Evolutionary conservation across 805 yeast genomes (phyloP).

Genomic region (Clavispora santaluciae): DNA sequence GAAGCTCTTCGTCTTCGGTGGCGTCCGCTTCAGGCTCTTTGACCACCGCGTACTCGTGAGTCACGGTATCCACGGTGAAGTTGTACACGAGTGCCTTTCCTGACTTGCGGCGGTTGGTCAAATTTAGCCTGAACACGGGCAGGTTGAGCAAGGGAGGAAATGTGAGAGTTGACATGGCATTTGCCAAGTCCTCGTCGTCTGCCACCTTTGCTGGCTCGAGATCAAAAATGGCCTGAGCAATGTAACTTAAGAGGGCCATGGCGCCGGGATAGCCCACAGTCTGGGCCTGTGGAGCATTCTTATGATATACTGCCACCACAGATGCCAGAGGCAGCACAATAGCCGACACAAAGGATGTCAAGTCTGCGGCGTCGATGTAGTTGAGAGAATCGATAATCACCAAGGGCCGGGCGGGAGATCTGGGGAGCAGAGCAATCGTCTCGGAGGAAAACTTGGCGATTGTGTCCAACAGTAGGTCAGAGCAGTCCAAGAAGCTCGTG

Average conservation of each 20-base stretch:
- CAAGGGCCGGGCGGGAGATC: slow-evolving; percentile 26
- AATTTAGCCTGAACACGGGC: slow-evolving; percentile 38
- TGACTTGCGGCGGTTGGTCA: slow-evolving; percentile 74
- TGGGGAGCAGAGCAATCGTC: slow-evolving; percentile 7
- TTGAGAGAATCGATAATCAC: slow-evolving; percentile 68
- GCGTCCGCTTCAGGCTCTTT: slow-evolving; percentile 18
- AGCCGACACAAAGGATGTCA: slow-evolving; percentile 48
- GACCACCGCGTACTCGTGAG: slow-evolving; percentile 38
- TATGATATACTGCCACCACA: slow-evolving; percentile 35
- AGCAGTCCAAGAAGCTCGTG: slow-evolving; percentile 45
- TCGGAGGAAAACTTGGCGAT: slow-evolving; percentile 22
- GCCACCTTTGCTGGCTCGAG: slow-evolving; percentile 46
- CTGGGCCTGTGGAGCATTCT: slow-evolving; percentile 34
- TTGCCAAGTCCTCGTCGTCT: slow-evolving; percentile 43
- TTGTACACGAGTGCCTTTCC: slow-evolving; percentile 67
- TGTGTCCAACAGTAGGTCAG: slow-evolving; percentile 12
- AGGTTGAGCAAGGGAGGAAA: slow-evolving; percentile 48
- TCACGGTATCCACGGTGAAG: slow-evolving; percentile 46
- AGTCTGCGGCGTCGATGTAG: slow-evolving; percentile 41
- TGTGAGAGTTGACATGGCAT: slow-evolving; percentile 32
- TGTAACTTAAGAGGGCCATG: slow-evolving; percentile 51
- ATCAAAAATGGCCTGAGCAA: slow-evolving; percentile 72
- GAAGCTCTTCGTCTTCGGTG: slow-evolving; percentile 42
- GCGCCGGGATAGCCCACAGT: slow-evolving; percentile 50
- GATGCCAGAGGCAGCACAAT: slow-evolving; percentile 33